Evolutionary conservation across 108 stramenopile genomes (phyloP), one percentile per base, ranked within the genome.

Genomic region (Skeletonema tropicum): DNA sequence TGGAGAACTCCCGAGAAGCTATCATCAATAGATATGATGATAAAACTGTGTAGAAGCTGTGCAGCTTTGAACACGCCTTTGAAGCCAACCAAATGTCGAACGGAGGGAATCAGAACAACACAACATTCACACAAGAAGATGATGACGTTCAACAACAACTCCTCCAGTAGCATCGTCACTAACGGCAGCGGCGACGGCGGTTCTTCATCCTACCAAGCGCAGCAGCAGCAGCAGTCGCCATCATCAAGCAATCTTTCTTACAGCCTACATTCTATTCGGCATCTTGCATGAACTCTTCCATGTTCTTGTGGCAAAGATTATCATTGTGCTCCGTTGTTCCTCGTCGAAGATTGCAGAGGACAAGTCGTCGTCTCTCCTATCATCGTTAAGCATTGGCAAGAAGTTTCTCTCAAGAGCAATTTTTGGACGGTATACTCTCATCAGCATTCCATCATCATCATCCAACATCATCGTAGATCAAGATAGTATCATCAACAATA

Each of bases 221-320:
- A n/a, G n/a, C n/a, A n/a, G n/a, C n/a, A n/a, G n/a, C n/a, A n/a
- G n/a, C n/a, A n/a, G n/a, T n/a, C n/a, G 45, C 9, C 29, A 29
- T 45, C 21, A 23, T 30, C 21, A 45, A 46, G 21, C 41, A 12
- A 32, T 23, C 58, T 60, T 60, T 68, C 30, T 88, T 7, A 15
- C 60, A 11, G 83, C 70, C 72, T 91, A 91, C 61, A 3, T 85
- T 29, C 11, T 84, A 38, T 89, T 87, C 38, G 90, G 90, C 11
- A 29, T 64, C 33, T 13, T 88, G 3, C 90, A 91, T 49, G 90
- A 91, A 69, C n/a, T 77, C 7, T 25, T 78, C 14, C 90, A 91
- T 68, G 41, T 86, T 17, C 2, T 77, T 36, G 49, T 82, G 3
- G 84, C 85, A n/a, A 25, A 30, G 10, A 15, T 66, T 60, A 5